Evolutionary conservation across 257 asterid genomes (phyloP).

Genomic region (Solanum habrochaites): DNA sequence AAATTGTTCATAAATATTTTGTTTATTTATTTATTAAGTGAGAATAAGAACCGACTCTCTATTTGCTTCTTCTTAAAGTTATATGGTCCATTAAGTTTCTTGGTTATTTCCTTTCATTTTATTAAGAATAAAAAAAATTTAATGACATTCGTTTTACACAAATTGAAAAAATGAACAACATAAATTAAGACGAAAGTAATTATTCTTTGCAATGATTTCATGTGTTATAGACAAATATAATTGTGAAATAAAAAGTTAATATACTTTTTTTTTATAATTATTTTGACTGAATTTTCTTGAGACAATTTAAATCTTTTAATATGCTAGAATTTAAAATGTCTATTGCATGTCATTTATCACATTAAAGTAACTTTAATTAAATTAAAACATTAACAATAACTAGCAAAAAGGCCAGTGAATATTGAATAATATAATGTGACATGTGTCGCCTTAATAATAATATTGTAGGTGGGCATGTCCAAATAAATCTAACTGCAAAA

Average conservation of each 20-base stretch:
- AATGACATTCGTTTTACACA: neutral
- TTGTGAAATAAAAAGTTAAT: neutral
- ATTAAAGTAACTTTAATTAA: neutral
- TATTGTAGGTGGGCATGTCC: neutral
- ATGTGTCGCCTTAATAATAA: neutral
- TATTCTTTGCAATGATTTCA: neutral
- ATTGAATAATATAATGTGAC: neutral
- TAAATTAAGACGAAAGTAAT: neutral
- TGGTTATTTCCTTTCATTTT: too few species aligned
- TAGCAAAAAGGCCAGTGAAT: neutral
- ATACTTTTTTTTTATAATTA: too few species aligned
- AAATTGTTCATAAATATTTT: too few species aligned
- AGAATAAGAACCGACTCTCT: neutral
- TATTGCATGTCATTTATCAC: neutral
- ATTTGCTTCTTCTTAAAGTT: too few species aligned
- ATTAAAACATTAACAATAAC: neutral
- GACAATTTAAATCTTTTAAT: too few species aligned
- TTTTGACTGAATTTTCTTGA: neutral
- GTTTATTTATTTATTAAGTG: neutral
- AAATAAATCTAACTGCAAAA: neutral
- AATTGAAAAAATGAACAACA: too few species aligned
- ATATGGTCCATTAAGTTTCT: too few species aligned
- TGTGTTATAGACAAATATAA: neutral
- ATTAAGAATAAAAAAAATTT: too few species aligned
- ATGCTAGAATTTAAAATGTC: neutral